Evolutionary conservation across 306 rosid species (phyloP).

Genomic region (Cotoneaster glaucophyllus): DNA sequence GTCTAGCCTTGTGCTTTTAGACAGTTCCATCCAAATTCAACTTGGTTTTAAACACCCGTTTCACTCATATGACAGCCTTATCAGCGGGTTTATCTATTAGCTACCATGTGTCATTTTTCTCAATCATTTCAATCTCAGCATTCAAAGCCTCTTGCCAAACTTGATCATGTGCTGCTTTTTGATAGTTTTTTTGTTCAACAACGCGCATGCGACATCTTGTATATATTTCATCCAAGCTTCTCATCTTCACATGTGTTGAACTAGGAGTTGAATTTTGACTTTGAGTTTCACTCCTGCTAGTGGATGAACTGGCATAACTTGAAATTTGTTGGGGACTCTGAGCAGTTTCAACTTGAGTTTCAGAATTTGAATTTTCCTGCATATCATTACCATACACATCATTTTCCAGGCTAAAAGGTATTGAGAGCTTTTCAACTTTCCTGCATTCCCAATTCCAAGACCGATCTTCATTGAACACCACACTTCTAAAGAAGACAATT

Average conservation of each 20-base stretch:
- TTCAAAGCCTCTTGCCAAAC: not conserved
- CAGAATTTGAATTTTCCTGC: too few species aligned
- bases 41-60: not conserved
- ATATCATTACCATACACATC: too few species aligned
- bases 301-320: not conserved
- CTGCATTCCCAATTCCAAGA: not conserved
- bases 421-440: not conserved
- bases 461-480: not conserved
- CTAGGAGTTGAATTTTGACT: too few species aligned
- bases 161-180: not conserved
- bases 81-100: not conserved
- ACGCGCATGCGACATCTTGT: too few species aligned
- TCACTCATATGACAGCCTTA: not conserved
- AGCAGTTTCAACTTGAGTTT: too few species aligned
- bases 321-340: too few species aligned
- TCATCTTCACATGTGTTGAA: too few species aligned
- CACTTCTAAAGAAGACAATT: not conserved
- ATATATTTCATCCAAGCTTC: too few species aligned
- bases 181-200: too few species aligned
- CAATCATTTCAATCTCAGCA: not conserved
- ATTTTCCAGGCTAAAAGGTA: too few species aligned
- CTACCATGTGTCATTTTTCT: not conserved
- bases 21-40: not conserved
- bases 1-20: not conserved
- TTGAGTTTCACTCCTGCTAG: too few species aligned